A percentile compares a stretch with the other conserved stretches of the same genome.
Conservation (phyloP, 345 rosid genomes). For the Linum lewisii region DNA sequence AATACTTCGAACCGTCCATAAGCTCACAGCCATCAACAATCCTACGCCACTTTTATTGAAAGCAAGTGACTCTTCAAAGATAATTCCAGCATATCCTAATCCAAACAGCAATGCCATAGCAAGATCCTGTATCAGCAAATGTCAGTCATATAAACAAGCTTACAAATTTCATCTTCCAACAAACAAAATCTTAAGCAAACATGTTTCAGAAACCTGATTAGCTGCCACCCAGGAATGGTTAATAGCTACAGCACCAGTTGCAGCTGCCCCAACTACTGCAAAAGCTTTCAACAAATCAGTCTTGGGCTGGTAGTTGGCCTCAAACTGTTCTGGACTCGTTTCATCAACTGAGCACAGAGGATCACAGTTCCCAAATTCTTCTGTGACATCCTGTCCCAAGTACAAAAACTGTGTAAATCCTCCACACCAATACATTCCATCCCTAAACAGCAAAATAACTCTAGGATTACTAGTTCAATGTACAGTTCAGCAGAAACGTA, state of each 20-base stretch:
- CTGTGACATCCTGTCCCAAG: constrained; percentile 38
- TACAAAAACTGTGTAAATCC: no score
- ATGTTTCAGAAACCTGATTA: constrained; percentile 48
- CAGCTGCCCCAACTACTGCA: constrained; percentile 67
- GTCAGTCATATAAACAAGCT: constrained; percentile 11
- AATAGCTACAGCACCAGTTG: constrained; percentile 73
- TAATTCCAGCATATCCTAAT: constrained; percentile 80
- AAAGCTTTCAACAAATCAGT: constrained; percentile 72
- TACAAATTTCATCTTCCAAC: background rate
- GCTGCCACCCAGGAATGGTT: constrained; percentile 96
- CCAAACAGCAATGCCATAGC: constrained; percentile 89
- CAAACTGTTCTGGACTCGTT: constrained; percentile 60
- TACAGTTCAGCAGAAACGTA: background rate
- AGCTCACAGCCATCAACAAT: constrained; percentile 90
- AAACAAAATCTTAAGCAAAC: background rate
- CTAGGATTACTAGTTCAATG: background rate
- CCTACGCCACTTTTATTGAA: constrained; percentile 96
- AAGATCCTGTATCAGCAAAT: constrained; percentile 57
- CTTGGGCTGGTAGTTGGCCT: constrained; percentile 67
- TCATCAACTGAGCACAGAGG: constrained; percentile 89
- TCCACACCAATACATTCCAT: background rate
- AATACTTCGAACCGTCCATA: constrained; percentile 81
- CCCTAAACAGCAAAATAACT: background rate
- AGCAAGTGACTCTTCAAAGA: constrained; percentile 89
- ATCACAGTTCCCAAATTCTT: constrained; percentile 62